These are phyloP conservation scores for Voacanga thouarsii DNA, from an alignment of 257 asterid species.

Conservation along the genomic window DNA sequence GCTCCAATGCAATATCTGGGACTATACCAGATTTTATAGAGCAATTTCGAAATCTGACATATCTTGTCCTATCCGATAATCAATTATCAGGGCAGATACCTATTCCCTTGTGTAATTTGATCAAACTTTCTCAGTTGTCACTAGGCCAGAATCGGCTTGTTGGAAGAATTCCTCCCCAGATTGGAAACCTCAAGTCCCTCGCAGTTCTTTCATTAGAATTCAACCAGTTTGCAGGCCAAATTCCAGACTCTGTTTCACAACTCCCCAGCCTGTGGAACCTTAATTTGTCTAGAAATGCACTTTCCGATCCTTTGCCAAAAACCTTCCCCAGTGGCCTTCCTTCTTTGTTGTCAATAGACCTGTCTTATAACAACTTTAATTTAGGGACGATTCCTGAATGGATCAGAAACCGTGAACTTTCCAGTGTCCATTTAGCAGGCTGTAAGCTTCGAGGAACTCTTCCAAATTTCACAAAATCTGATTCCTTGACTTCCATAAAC, in stretches of 20 bases:
- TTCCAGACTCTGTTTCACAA: slow-evolving; percentile 66
- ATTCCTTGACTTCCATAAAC: slow-evolving; percentile 61
- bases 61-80: slow-evolving; percentile 63
- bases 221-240: slow-evolving; percentile 65
- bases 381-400: slow-evolving; percentile 67
- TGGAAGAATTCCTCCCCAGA: slow-evolving; percentile 61
- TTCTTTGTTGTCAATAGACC: slow-evolving; percentile 63
- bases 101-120: slow-evolving; percentile 38
- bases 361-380: slow-evolving; percentile 63
- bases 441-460: slow-evolving; percentile 66
- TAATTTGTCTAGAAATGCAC: slow-evolving; percentile 61
- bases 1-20: slow-evolving; percentile 66
- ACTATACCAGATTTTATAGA: slow-evolving; percentile 57
- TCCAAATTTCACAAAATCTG: slow-evolving; percentile 72
- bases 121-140: slow-evolving; percentile 60
- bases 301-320: slow-evolving; percentile 63
- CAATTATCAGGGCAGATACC: slow-evolving; percentile 68
- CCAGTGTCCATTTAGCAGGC: slow-evolving; percentile 67
- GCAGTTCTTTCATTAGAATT: slow-evolving; percentile 53
- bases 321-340: slow-evolving; percentile 54
- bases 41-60: slow-evolving; percentile 46
- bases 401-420: slow-evolving; percentile 64
- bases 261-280: slow-evolving; percentile 72
- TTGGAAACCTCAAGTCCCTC: slow-evolving; percentile 63
- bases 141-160: slow-evolving; percentile 62